phyloP scores from a whole-genome alignment of 2,329 filamentous ascomycete species.

The Pseudogymnoascus pannorum region DNA sequence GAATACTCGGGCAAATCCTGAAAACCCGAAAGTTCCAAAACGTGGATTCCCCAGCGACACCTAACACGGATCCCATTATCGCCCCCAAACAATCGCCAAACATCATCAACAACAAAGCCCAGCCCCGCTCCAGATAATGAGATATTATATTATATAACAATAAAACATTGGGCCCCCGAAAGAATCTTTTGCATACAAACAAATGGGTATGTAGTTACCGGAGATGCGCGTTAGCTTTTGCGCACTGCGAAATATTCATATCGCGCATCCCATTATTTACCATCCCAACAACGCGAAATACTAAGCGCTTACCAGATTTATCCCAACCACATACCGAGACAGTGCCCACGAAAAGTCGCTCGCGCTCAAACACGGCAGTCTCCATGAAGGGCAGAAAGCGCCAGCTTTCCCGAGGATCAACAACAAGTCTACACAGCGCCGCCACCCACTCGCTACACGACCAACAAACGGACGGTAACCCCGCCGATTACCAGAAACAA shows the following conservation, averaged over 20 bases:
- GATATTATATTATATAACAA: slow-evolving; percentile 6
- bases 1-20: slow-evolving; percentile 3
- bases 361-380: slow-evolving; percentile 38
- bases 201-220: slow-evolving; percentile 5
- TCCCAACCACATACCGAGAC: slow-evolving; percentile 23
- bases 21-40: not conserved
- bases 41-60: slow-evolving; percentile 17
- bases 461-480: slow-evolving; percentile 22
- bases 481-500: slow-evolving; percentile 25
- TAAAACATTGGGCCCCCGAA: slow-evolving; percentile 5
- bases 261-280: slow-evolving; percentile 4
- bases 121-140: slow-evolving; percentile 8
- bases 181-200: not conserved
- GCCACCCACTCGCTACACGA: slow-evolving; percentile 25
- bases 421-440: slow-evolving; percentile 37
- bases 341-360: slow-evolving; percentile 35
- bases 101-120: slow-evolving; percentile 12
- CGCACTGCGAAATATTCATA: not conserved
- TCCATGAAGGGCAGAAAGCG: slow-evolving; percentile 36
- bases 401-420: slow-evolving; percentile 40
- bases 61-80: slow-evolving; percentile 1
- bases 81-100: slow-evolving; percentile 12
- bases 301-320: slow-evolving; percentile 18
- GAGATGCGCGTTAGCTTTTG: not conserved
- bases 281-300: slow-evolving; percentile 6